Evolutionary conservation across 192 early-diverging fungal genomes (phyloP).

Genomic region (Coemansia sp.): DNA sequence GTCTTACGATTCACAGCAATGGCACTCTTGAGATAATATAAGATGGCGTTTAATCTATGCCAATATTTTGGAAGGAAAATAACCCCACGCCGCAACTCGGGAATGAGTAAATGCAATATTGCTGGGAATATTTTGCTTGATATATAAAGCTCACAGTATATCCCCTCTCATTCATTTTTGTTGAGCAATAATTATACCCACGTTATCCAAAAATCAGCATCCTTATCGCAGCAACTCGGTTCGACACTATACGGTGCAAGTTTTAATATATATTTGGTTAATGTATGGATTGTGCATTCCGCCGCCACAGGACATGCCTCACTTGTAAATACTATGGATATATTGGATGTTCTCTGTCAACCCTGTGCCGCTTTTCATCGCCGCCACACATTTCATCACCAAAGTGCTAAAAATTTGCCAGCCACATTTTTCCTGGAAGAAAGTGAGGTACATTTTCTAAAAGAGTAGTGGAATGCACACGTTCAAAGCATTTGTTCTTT

Average conservation of each 20-base stretch:
- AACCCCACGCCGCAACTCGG: not conserved
- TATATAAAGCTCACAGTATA: not conserved
- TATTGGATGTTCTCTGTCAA: too few relatives aligned
- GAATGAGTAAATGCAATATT: not conserved
- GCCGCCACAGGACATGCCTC: not conserved
- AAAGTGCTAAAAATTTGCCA: not conserved
- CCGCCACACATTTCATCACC: too few relatives aligned
- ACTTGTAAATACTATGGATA: not conserved
- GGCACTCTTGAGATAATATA: too few relatives aligned
- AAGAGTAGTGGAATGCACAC: too few relatives aligned
- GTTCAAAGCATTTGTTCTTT: not conserved
- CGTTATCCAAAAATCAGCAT: not conserved
- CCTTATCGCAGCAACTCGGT: not conserved
- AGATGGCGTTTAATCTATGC: too few relatives aligned
- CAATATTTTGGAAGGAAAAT: not conserved
- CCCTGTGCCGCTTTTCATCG: too few relatives aligned
- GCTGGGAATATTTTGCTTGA: conserved; percentile 1
- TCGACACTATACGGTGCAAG: not conserved
- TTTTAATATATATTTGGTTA: not conserved
- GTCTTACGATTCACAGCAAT: too few relatives aligned
- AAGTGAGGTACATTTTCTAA: too few relatives aligned
- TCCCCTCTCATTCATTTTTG: not conserved
- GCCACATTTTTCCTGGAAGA: not conserved
- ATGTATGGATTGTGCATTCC: not conserved
- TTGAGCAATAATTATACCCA: not conserved